Conservation (phyloP, 2,329 filamentous ascomycete genomes). For the Metarhizium robertsii region DNA sequence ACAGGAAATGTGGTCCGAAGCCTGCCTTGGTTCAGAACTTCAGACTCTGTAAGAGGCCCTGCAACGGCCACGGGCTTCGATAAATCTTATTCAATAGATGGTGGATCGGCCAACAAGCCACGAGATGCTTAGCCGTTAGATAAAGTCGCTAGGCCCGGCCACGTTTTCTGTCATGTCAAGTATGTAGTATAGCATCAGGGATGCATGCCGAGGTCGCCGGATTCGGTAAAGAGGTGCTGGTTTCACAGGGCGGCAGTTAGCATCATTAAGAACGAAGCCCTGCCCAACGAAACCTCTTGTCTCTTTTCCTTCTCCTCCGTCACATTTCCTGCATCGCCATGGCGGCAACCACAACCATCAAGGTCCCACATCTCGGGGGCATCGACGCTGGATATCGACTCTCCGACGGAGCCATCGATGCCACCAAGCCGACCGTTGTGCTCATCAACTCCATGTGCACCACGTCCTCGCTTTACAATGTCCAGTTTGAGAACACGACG, state of each 20-base stretch:
- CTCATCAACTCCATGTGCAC: constrained; percentile 45
- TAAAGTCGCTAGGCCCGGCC: neutral
- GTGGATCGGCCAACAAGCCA: no score
- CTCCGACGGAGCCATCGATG: constrained; percentile 32
- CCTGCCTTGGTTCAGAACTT: neutral
- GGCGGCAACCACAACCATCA: constrained; percentile 31
- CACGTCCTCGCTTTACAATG: constrained; percentile 34
- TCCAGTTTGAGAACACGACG: constrained; percentile 30
- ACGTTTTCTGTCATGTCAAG: neutral
- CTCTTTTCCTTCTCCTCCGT: neutral
- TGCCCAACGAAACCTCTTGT: no score
- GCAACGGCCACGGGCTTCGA: no score
- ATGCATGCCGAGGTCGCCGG: neutral
- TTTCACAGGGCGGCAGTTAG: neutral
- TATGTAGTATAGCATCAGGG: neutral
- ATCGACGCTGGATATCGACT: constrained; percentile 36
- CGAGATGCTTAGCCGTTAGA: no score
- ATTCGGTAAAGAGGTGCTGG: neutral
- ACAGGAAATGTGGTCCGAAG: neutral
- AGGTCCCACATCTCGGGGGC: constrained; percentile 38
- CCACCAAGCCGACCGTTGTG: constrained; percentile 39
- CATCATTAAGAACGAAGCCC: neutral
- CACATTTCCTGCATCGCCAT: constrained; percentile 8
- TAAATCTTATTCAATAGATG: no score
- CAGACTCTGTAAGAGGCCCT: neutral